phyloP scores from a whole-genome alignment of 805 yeast genomes.

The Ogataea zsoltii region DNA sequence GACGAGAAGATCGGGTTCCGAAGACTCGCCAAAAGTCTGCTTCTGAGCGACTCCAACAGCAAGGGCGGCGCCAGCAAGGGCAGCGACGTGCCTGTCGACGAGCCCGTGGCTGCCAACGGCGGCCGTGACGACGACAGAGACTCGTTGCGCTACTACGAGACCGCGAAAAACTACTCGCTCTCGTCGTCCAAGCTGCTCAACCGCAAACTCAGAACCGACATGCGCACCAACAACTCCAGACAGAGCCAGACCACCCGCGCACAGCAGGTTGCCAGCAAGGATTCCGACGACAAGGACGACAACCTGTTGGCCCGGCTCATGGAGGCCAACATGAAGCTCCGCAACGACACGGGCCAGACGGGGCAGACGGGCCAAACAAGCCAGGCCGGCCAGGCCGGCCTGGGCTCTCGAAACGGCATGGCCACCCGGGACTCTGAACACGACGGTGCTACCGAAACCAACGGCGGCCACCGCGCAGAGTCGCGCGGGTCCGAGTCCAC shows the following conservation, averaged over 20 bases:
- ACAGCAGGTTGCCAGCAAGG: conserved; percentile 1
- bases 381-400: too few relatives aligned
- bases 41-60: conserved; percentile 18
- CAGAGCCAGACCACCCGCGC: conserved; percentile 11
- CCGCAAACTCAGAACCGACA: conserved; percentile 21
- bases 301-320: conserved; percentile 19
- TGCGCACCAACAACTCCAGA: conserved; percentile 12
- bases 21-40: conserved; percentile 27
- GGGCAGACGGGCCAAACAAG: too few relatives aligned
- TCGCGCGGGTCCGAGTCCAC: conserved; percentile 12
- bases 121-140: conserved; percentile 14
- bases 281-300: conserved; percentile 17
- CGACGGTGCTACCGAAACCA: conserved; percentile 5
- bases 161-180: conserved; percentile 20
- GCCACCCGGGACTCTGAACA: conserved; percentile 14
- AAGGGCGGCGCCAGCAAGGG: conserved; percentile 9
- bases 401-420: conserved; percentile 6
- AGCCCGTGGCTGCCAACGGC: conserved; percentile 1
- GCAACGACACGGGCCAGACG: conserved; percentile 7
- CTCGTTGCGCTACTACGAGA: conserved; percentile 21
- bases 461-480: conserved; percentile 9
- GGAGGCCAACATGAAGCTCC: conserved; percentile 18
- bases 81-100: conserved; percentile 13
- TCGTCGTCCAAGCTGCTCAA: conserved; percentile 15
- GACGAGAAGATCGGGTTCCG: conserved; percentile 28